Base-by-base conservation (phyloP, 768 basidiomycete genomes). In the Mycena rosella region DNA sequence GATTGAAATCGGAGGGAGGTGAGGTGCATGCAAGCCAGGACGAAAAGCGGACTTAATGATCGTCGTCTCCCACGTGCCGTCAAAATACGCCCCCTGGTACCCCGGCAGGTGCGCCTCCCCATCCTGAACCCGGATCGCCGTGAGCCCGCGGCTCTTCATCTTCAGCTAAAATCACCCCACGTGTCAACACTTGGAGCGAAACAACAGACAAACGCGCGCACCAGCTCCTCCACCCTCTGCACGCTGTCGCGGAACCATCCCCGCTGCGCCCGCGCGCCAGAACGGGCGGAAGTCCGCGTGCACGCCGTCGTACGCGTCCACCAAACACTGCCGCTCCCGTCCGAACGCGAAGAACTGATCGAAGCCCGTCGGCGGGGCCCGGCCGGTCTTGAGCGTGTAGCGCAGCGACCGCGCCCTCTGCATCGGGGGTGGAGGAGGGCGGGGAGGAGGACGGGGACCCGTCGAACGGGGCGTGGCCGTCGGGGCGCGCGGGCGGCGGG, bases 241-340 rank as follows among this genome's bases (percentile, higher is more conserved):
- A 71, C 65, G 24, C 69, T 18, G 62, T 60, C 32, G 14, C 63
- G 18, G 18, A 71, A 71, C 69, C 69, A 71, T 18, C 65, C 65
- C 26, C 63, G 29, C 1, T n/a, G 3, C 10, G 18, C 40, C 1
- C 14, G 29, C 60, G 1, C 22, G 22, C 68, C 63, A 67, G 34
- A 71, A 71, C 54, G 65, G 65, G 30, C 62, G 62, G 48, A 71
- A 71, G n/a, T 71, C 69, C 2, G 34, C 47, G 20, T 27, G 17
- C 18, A 67, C 51, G 44, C 52, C 57, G 14, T 4, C 38, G 44
- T 70, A 70, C 51, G 26, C 60, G 42, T 63, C 65, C 1, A 64
- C 62, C 2, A 64, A 53, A 22, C 65, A 67, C 5, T 20, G 18
- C 3, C 48, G 20, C 14, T 61, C 45, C 32, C 15, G 45, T 5